Evolutionary conservation across 139 green algal species (phyloP).

Genomic region (Chlamydomonas asymmetrica): DNA sequence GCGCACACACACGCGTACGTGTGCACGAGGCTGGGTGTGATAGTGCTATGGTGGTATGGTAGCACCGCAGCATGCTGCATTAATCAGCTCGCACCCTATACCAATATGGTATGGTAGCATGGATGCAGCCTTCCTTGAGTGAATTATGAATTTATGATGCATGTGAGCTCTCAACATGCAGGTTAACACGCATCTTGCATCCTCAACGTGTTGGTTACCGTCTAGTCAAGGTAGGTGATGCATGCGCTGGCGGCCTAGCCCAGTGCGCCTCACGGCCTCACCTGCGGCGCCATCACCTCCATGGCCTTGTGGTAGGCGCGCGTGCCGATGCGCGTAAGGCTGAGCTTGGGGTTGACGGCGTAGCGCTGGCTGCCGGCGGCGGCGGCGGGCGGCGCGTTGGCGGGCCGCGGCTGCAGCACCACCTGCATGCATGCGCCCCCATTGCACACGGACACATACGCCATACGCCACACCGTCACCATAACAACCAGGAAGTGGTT

Average conservation of each 20-base stretch:
- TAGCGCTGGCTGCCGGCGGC: slow-evolving; percentile 22
- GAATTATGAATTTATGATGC: not conserved
- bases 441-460: too few species aligned
- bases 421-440: slow-evolving; percentile 16
- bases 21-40: too few species aligned
- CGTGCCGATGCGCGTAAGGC: slow-evolving; percentile 76
- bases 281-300: slow-evolving; percentile 60
- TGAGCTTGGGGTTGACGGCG: slow-evolving; percentile 56
- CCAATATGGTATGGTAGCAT: not conserved
- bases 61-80: not conserved
- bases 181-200: not conserved
- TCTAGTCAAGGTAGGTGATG: not conserved
- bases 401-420: slow-evolving; percentile 30
- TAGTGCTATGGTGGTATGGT: too few species aligned
- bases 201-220: not conserved
- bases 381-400: not conserved
- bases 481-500: too few species aligned
- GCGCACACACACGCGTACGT: not conserved
- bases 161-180: too few species aligned
- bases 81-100: not conserved
- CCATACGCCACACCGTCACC: too few species aligned
- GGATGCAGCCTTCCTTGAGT: not conserved
- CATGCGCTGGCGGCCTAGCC: not conserved
- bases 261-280: slow-evolving; percentile 9
- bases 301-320: slow-evolving; percentile 70